Base-by-base conservation (phyloP, 148 eudicot species). In the Salicornia ramosissima region DNA sequence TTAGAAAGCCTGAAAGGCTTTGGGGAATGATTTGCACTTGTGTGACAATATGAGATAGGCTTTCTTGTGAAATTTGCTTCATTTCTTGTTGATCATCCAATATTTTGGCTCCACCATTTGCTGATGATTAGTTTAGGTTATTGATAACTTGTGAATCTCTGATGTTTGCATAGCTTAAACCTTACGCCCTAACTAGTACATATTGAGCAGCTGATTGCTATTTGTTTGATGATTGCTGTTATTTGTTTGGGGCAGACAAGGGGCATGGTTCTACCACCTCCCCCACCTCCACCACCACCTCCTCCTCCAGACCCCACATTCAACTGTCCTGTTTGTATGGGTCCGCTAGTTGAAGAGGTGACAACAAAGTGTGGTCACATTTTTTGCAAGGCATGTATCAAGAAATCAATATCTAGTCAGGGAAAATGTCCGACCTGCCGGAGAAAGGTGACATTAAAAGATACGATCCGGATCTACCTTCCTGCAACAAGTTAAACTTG, bases 311-410 rank as follows among this genome's bases (percentile, higher is more conserved):
- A 93, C 64, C 87, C 83, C 33, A 77, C 75, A 47, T 90, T 90
- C 67, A 88, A 61, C 70, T 93, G 98, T 78, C 98, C 98, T 8
- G 74, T 93, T 77, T 93, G 98, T 77, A 83, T 90, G 85, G 87
- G 88, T 30, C 81, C 88, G 19, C 65, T 90, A 30, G 89, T 84
- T 18, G 95, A 93, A 69, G 97, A 87, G 71, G 75, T 74, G 83
- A 76, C 98, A 10, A 93, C 98, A 10, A 93, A 88, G 77, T 93
- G 98, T 66, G 98, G 98, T 67, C 98, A 93, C 79, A 87, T 93
- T 60, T 93, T 93, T 78, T 93, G 98, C 80, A 90, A 88, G 84
- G 70, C 73, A 1, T 93, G 98, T 80, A 80, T 93, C 28, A 84
- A 75, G 71, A 71, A 86, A 66, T 82, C 97, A 53, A 78, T 93